A percentile compares a stretch with the other conserved stretches of the same genome.
These are phyloP conservation scores for Kwoniella sp. DNA, from an alignment of 768 basidiomycete genomes.

Conservation along the genomic window DNA sequence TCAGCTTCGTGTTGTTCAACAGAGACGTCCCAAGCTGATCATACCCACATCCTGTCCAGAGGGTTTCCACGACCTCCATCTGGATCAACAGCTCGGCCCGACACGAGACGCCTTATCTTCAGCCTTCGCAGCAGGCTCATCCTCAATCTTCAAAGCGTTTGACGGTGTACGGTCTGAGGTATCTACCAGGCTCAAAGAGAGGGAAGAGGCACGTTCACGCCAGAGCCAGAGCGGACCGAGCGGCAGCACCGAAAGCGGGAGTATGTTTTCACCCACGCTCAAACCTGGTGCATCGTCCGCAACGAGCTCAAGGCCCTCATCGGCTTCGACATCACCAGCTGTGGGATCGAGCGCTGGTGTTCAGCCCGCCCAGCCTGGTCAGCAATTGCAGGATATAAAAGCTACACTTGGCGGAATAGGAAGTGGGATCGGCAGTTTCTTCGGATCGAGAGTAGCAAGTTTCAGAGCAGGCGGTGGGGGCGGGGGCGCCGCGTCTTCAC, in stretches of 20 bases:
- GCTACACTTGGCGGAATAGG: slow-evolving; percentile 52
- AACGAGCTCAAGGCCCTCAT: not conserved
- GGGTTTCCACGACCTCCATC: slow-evolving; percentile 87
- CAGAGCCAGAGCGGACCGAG: not conserved
- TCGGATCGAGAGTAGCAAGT: slow-evolving; percentile 43
- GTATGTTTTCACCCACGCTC: not conserved
- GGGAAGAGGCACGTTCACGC: slow-evolving; percentile 1
- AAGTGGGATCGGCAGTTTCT: slow-evolving; percentile 51
- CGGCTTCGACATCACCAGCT: not conserved
- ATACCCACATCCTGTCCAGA: slow-evolving; percentile 57
- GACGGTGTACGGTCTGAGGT: slow-evolving; percentile 73
- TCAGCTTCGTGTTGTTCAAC: slow-evolving; percentile 1
- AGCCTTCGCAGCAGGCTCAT: slow-evolving; percentile 71
- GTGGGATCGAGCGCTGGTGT: not conserved
- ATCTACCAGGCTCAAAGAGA: slow-evolving; percentile 9
- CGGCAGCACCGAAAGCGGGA: not conserved
- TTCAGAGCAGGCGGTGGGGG: slow-evolving; percentile 21
- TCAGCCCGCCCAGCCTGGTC: not conserved
- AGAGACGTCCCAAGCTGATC: not conserved
- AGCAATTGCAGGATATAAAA: slow-evolving; percentile 42
- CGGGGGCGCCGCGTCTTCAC: not conserved
- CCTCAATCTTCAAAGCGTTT: slow-evolving; percentile 83
- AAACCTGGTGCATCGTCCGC: not conserved
- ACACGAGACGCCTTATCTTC: slow-evolving; percentile 83
- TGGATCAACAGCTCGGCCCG: slow-evolving; percentile 91